Evolutionary conservation across 345 rosid genomes (phyloP), one percentile per base, ranked within the genome.

Genomic region (Litchi chinensis): DNA sequence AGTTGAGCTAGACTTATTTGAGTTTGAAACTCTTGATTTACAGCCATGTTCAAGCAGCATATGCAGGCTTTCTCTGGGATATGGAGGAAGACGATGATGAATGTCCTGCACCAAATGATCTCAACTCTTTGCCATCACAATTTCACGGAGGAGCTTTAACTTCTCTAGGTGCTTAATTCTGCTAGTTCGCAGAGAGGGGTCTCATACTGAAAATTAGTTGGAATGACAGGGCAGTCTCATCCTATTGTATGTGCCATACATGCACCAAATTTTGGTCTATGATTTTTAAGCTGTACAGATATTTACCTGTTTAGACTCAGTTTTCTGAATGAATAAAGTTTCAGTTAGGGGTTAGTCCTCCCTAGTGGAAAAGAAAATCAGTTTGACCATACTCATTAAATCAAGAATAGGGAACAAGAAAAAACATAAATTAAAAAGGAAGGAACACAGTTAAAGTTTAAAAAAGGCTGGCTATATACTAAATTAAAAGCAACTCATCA

Each of bases 41-140:
- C 89, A 91, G 95, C 82, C 88, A 87, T 79, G 89, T 91, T 48
- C 91, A 87, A 6, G 93, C 95, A 48, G 87, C 93, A 18, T 89
- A 89, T 81, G 95, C 95, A 10, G 77, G 82, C 19, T 88, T 91
- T 70, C 88, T 89, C 0, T 89, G 95, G 95, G 90, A 91, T 71
- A 74, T 77, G 1, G 92, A 88, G 69, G 88, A 84, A 52, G 88
- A 83, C 11, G 83, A 75, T 2, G 80, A 72, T 26, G 83, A 72
- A 62, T 73, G 86, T 18, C 4, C 6, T 0, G 79, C 16, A 6
- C 81, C 80, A 9, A 50, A 18, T n/a, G 79, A 63, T 28, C 13
- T 68, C 8, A 69, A 77, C 15, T 15, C 62, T 13, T 10, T 62
- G 44, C 32, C 67, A 22, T 13, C 56, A 16, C 81, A 21, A 50